These are phyloP conservation scores for Diaporthe velutina DNA, from an alignment of 2,329 filamentous ascomycete species.

Conservation along the genomic window DNA sequence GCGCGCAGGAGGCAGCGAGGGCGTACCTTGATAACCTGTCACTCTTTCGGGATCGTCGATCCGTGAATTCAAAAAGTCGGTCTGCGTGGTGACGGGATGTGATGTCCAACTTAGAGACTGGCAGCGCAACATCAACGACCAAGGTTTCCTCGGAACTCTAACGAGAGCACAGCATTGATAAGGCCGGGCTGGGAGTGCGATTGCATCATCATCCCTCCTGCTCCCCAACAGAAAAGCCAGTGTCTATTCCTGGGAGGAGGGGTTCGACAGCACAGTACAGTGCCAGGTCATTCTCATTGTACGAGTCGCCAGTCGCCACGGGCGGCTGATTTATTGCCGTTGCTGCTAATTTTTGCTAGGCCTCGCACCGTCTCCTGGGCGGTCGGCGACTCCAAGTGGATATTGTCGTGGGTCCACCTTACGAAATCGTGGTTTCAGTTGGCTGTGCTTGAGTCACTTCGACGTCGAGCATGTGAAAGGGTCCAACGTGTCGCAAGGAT, in stretches of 20 bases:
- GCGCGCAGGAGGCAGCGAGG: slow-evolving; percentile 14
- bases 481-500: not conserved
- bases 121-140: slow-evolving; percentile 1
- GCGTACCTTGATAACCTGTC: slow-evolving; percentile 25
- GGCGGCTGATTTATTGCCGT: slow-evolving; percentile 29
- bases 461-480: slow-evolving; percentile 38
- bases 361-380: slow-evolving; percentile 32
- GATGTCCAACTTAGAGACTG: slow-evolving; percentile 17
- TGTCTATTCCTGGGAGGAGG: slow-evolving; percentile 11
- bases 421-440: slow-evolving; percentile 32
- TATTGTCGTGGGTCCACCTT: slow-evolving; percentile 31
- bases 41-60: slow-evolving; percentile 43
- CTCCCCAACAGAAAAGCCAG: slow-evolving; percentile 21
- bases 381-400: slow-evolving; percentile 29
- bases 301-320: slow-evolving; percentile 32
- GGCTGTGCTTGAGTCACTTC: slow-evolving; percentile 29
- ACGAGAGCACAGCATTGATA: slow-evolving; percentile 35
- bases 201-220: slow-evolving; percentile 40
- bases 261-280: slow-evolving; percentile 9
- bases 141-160: slow-evolving; percentile 21
- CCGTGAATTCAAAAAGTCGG: slow-evolving; percentile 33
- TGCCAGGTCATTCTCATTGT: slow-evolving; percentile 28
- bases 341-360: slow-evolving; percentile 16
- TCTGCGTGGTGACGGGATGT: slow-evolving; percentile 22
- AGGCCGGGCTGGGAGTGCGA: slow-evolving; percentile 22